phyloP scores from a whole-genome alignment of 345 rosid species.

The Lepidium aucheri region DNA sequence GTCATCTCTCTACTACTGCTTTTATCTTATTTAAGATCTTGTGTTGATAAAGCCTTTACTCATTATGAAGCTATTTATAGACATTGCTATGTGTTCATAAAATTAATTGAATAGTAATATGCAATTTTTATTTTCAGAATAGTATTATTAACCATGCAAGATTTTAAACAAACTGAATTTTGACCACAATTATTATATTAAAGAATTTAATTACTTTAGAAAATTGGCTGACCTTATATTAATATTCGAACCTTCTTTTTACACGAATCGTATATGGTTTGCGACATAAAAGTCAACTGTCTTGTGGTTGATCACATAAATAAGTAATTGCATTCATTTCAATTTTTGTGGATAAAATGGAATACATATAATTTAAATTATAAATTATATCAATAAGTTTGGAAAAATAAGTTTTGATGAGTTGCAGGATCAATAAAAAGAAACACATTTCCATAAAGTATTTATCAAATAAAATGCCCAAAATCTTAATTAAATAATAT shows the following conservation, averaged over 20 bases:
- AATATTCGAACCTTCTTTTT: not conserved
- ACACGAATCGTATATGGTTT: not conserved
- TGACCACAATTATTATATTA: not conserved
- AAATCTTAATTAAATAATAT: no score
- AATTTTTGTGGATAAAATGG: not conserved
- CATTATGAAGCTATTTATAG: slow-evolving; percentile 10
- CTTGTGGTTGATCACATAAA: not conserved
- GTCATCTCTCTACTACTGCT: not conserved
- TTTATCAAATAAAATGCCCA: no score
- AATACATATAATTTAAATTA: not conserved
- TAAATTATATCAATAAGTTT: no score
- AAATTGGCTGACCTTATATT: no score
- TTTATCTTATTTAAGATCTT: not conserved
- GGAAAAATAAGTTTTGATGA: no score
- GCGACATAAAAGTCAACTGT: not conserved
- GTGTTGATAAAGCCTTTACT: not conserved
- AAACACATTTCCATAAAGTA: no score
- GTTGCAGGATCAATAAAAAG: no score
- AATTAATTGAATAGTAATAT: not conserved
- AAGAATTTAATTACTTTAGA: not conserved
- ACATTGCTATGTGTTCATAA: not conserved
- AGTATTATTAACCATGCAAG: slow-evolving; percentile 3
- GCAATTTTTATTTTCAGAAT: not conserved
- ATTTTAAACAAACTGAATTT: slow-evolving; percentile 2
- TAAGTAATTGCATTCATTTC: not conserved